Evolutionary conservation across 1,139 yeast species (phyloP).

Genomic region (Hanseniaspora sp.): DNA sequence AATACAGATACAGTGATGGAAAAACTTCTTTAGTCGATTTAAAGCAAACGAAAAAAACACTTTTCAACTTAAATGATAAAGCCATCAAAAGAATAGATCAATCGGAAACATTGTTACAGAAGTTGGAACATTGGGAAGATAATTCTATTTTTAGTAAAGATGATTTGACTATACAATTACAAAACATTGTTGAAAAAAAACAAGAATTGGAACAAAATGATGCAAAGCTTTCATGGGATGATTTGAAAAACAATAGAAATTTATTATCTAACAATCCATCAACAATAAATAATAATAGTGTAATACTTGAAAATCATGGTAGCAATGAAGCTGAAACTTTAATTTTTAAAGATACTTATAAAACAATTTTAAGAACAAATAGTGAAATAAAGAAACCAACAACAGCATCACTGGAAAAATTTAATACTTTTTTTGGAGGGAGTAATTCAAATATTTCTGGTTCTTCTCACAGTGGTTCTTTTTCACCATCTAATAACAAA

Average conservation of each 20-base stretch:
- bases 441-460: neutral
- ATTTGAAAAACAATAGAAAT: neutral
- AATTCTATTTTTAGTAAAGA: neutral
- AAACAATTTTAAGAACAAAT: neutral
- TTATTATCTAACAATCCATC: neutral
- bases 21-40: constrained; percentile 16
- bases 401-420: neutral
- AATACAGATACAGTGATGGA: constrained; percentile 11
- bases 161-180: constrained; percentile 3
- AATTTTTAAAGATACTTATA: neutral
- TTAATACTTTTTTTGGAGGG: constrained; percentile 7
- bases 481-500: neutral
- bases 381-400: neutral
- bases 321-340: neutral
- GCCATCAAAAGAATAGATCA: constrained; percentile 20
- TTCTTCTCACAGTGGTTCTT: neutral
- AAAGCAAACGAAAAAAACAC: constrained; percentile 19
- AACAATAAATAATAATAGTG: neutral
- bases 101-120: constrained; percentile 19
- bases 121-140: constrained; percentile 16
- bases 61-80: constrained; percentile 18
- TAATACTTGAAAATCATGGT: neutral
- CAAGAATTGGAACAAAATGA: neutral
- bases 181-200: constrained; percentile 4
- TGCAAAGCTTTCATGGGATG: constrained; percentile 2